Evolutionary conservation across 1,284 basidiomycete genomes (phyloP).

Genomic region (Pseudozyma sp.): DNA sequence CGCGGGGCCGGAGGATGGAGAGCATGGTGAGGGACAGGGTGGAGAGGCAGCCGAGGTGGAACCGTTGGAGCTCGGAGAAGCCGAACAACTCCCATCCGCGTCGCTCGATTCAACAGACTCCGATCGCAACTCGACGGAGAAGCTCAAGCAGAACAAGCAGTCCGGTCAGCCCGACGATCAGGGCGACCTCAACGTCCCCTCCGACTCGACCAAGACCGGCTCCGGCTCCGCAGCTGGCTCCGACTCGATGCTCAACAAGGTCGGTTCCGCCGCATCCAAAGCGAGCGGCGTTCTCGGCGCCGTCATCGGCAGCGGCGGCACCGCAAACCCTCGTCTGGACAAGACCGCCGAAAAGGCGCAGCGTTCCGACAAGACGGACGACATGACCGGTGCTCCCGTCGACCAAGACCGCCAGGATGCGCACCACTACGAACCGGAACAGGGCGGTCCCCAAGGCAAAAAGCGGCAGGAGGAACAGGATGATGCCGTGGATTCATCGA

Average conservation of each 20-base stretch:
- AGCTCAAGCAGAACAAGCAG: conserved; percentile 31
- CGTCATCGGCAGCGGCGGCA: conserved; percentile 24
- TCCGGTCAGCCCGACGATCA: conserved; percentile 26
- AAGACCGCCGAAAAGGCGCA: conserved; percentile 33
- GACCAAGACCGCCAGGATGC: conserved; percentile 18
- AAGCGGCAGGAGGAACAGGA: conserved; percentile 33
- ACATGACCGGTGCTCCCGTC: conserved; percentile 20
- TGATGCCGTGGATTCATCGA: not conserved
- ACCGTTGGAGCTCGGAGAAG: conserved; percentile 54
- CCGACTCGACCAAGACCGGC: conserved; percentile 38
- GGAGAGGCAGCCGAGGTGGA: conserved; percentile 42
- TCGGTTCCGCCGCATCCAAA: conserved; percentile 71
- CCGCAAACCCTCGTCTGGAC: conserved; percentile 35
- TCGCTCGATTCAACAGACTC: not conserved
- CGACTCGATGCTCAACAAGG: conserved; percentile 36
- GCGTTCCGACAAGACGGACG: conserved; percentile 20
- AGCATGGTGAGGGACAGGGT: conserved; percentile 1
- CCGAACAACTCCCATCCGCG: conserved; percentile 5
- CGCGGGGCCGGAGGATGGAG: conserved; percentile 14
- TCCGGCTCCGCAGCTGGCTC: conserved; percentile 39
- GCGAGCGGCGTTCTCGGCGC: conserved; percentile 78
- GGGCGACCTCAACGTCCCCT: conserved; percentile 33
- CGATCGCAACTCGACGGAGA: not conserved
- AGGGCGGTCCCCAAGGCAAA: conserved; percentile 30
- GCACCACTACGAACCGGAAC: conserved; percentile 31